Evolutionary conservation across 1,139 yeast species (phyloP).

Genomic region (Arxiozyma telluris): DNA sequence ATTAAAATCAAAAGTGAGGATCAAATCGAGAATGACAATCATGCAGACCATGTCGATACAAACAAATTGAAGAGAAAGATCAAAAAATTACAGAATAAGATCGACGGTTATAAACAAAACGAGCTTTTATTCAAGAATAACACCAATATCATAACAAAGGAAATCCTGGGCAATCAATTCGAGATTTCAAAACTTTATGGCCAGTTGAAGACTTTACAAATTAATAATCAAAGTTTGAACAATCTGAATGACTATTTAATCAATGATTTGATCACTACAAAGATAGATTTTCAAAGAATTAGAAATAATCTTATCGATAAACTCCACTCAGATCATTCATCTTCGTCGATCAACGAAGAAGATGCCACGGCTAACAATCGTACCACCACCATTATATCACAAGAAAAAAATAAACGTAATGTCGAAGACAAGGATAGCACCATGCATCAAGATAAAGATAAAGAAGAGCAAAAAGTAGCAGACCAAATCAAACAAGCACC

Average conservation of each 20-base stretch:
- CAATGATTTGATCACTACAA: constrained; percentile 3
- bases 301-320: background rate
- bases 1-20: background rate
- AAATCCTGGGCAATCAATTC: constrained; percentile 15
- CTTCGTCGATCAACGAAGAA: too few species aligned
- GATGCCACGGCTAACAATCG: too few species aligned
- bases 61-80: constrained; percentile 2
- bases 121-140: constrained; percentile 9
- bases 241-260: constrained; percentile 1
- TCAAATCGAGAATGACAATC: background rate
- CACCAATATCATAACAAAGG: constrained; percentile 11
- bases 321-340: background rate
- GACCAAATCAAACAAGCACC: background rate
- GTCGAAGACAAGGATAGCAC: too few species aligned
- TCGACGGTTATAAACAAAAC: constrained; percentile 4
- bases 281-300: background rate
- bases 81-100: constrained; percentile 3
- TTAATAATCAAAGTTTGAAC: constrained; percentile 1
- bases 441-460: too few species aligned
- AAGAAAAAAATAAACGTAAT: too few species aligned
- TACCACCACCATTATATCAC: too few species aligned
- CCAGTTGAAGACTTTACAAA: constrained; percentile 5
- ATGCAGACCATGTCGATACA: background rate
- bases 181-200: constrained; percentile 17
- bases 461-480: too few species aligned